Conservation (phyloP, 2,329 filamentous ascomycete species). For the Diaporthe aspalathi region DNA sequence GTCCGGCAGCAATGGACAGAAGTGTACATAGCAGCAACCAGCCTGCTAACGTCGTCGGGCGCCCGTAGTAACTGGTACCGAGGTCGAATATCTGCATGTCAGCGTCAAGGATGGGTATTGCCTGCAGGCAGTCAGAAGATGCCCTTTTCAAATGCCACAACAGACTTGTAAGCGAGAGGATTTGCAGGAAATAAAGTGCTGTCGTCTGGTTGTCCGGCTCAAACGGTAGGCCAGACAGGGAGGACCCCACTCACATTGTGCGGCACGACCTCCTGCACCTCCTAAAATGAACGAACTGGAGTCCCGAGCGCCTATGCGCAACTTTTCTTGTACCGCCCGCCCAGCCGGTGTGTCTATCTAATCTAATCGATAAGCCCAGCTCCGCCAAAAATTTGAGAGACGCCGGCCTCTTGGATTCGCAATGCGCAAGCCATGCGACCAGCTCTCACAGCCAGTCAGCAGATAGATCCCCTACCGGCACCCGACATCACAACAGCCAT, state of each 20-base stretch:
- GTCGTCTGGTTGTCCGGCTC: neutral
- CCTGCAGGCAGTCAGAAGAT: neutral
- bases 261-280: neutral
- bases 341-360: neutral
- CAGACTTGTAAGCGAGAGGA: neutral
- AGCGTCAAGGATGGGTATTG: neutral
- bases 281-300: conserved; percentile 8
- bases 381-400: conserved; percentile 37
- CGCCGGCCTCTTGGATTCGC: neutral
- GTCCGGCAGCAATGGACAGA: neutral
- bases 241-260: conserved; percentile 4
- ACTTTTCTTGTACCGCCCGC: neutral
- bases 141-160: neutral
- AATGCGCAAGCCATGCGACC: neutral
- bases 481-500: neutral
- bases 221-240: neutral
- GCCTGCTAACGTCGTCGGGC: neutral
- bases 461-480: neutral
- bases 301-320: neutral
- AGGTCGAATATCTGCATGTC: neutral
- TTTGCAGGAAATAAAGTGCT: neutral
- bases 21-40: neutral
- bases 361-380: conserved; percentile 36
- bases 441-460: neutral
- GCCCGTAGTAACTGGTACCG: neutral